Evolutionary conservation across 352 stramenopile species (phyloP), one percentile per base, ranked within the genome.

Genomic region (Phytophthora ohioensis): DNA sequence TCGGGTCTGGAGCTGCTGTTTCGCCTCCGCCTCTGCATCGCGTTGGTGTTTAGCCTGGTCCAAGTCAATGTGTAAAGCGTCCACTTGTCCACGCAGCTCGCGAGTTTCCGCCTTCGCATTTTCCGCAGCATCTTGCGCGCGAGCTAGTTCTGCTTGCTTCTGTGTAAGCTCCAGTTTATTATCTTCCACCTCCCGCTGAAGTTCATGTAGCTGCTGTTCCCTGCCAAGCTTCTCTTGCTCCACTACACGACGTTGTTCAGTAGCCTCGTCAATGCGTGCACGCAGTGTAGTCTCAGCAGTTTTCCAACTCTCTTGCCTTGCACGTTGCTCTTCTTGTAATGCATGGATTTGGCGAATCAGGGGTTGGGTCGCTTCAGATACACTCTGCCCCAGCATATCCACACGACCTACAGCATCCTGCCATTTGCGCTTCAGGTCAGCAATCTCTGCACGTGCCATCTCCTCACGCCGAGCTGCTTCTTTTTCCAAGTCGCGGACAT

Each of bases 351-450:
- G 88, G 8, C 80, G 83, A 43, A 92, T 56, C 5, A 95, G 70
- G n/a, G 88, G 88, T 54, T 92, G 82, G 9, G 88, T 94, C 3
- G 88, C 86, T 36, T 93, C 88, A 0, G 76, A 87, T 11, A 93
- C 71, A 49, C 82, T 91, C 36, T 89, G 80, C 0, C 84, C 86
- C 30, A 95, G 71, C 56, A 79, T 68, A 31, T 95, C 88, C 39
- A 95, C 82, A 17, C 85, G 82, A 15, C 54, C 69, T n/a, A 93
- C 69, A 0, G 86, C 86, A 12, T 92, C 84, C 56, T 93, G 84
- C 84, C 86, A 95, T 67, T 93, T 92, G n/a, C 75, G 76, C 68
- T 93, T 95, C 46, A 92, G 56, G 35, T 85, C 76, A 10, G 71
- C 35, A 46, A 91, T 81, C 57, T 93, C 85, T 10, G 69, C 43